Base-by-base conservation (phyloP, 768 basidiomycete genomes). In the Termitomyces heimii region DNA sequence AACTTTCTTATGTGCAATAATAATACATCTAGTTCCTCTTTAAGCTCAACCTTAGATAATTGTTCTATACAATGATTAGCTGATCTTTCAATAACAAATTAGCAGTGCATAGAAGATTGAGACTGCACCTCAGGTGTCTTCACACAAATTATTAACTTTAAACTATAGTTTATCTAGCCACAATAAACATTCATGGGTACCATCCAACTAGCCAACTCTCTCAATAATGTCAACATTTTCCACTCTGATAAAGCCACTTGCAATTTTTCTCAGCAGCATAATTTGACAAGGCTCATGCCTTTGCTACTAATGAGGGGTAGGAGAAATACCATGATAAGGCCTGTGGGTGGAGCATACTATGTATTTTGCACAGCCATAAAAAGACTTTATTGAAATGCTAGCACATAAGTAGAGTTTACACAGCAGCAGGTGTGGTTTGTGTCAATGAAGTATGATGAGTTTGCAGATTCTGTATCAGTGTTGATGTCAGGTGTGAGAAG, bases 361-460 rank as follows among this genome's bases (percentile, higher is more conserved):
- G 29, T 56, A 50, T 26, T 13, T 56, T 5, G 50, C 37, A 8
- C 48, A 54, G 24, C 7, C 49, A n/a, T 55, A 45, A 10, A 43
- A 45, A 26, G 45, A 47, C 20, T 55, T 55, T 8, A 60, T 62
- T 6, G 56, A 56, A 22, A 56, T 55, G 22, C 54, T 54, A 8
- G 29, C 54, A 52, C 16, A 40, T n/a, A 8, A n/a, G 24, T 7
- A 18, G 49, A 5, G 34, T n/a, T 6, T 29, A n/a, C 51, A 13
- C 55, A 46, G 28, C 34, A 32, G 16, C 39, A 40, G n/a, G 49
- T 57, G 20, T 29, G 44, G 32, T 42, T 53, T 3, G 37, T 29
- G 16, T 46, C 52, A n/a, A 28, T 43, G 1, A 28, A 26, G 45
- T 47, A 37, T 20, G 60, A 61, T 31, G 39, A 14, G 5, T 54